Evolutionary conservation across 78 protist species (phyloP).

Genomic region (Dictyostelium intermedium): DNA sequence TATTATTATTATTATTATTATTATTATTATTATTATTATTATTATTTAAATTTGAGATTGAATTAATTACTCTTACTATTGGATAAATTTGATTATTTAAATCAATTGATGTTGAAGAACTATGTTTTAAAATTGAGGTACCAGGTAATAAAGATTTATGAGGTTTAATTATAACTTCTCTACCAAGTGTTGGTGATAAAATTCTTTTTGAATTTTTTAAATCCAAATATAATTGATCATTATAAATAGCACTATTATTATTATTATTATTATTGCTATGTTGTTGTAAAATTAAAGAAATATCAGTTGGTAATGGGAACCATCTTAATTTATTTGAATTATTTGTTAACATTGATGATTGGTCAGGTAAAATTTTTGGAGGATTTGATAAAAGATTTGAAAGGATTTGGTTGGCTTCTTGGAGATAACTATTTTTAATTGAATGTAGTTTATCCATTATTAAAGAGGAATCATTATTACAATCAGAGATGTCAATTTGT

Average conservation of each 20-base stretch:
- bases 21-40: constrained; percentile 21
- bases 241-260: background rate
- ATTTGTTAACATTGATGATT: constrained; percentile 27
- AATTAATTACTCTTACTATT: background rate
- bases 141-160: constrained; percentile 19
- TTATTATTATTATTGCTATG: background rate
- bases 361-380: constrained; percentile 42
- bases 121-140: background rate
- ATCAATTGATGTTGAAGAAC: background rate
- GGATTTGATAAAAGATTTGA: background rate
- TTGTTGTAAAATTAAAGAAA: background rate
- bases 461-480: background rate
- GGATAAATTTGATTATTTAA: constrained; percentile 14
- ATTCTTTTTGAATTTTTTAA: background rate
- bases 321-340: constrained; percentile 27
- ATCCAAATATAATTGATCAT: background rate
- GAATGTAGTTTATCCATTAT: background rate
- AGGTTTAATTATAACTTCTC: constrained; percentile 45
- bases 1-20: background rate
- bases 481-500: background rate
- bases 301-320: constrained; percentile 55
- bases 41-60: constrained; percentile 23
- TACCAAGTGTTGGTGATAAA: background rate
- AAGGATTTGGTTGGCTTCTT: background rate
- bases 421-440: background rate